Evolutionary conservation across 202 grass and related monocot species (phyloP), one percentile per base, ranked within the genome.

Genomic region (Eragrostis tef): DNA sequence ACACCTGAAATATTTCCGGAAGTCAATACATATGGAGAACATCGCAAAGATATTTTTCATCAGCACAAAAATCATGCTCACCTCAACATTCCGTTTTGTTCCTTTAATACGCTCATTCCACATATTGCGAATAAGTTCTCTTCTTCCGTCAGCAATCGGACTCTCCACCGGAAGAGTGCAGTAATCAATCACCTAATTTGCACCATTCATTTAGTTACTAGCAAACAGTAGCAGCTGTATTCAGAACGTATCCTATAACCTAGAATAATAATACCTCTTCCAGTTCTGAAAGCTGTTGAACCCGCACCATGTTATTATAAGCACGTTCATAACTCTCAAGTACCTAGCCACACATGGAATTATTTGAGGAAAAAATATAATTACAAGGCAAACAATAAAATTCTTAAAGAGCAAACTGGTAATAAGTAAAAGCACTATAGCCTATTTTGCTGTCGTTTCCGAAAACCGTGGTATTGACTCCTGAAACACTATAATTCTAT

Each of bases 261-360:
- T 9, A 64, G 43, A 69, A 83, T 64, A 64, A 66, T 8, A 73
- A 79, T 82, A 97, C 94, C 92, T 98, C 95, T 88, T 98, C 95
- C 51, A 98, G 87, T 87, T 98, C 95, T 59, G 92, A 98, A 76
- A 98, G 87, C 16, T 98, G 95, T 79, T 98, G 95, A 88, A 98
- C 95, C 48, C 90, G 88, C 82, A 98, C 92, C 95, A 98, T 98
- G 77, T 98, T 98, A 84, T 88, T 94, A 82, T 98, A 98, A 64
- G 95, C 95, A 50, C 95, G 90, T 64, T 98, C 95, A 75, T 98
- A 98, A 82, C 95, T 98, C 86, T 98, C 95, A 80, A 94, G 95
- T 77, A 98, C 95, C 95, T 98, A 60, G 24, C 19, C 68, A 73
- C n/a, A 61, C 52, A 29, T 75, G 36, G n/a, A 34, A 16, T 53